Evolutionary conservation across 495 filamentous ascomycete species (phyloP).

Genomic region (Daldinia loculata): DNA sequence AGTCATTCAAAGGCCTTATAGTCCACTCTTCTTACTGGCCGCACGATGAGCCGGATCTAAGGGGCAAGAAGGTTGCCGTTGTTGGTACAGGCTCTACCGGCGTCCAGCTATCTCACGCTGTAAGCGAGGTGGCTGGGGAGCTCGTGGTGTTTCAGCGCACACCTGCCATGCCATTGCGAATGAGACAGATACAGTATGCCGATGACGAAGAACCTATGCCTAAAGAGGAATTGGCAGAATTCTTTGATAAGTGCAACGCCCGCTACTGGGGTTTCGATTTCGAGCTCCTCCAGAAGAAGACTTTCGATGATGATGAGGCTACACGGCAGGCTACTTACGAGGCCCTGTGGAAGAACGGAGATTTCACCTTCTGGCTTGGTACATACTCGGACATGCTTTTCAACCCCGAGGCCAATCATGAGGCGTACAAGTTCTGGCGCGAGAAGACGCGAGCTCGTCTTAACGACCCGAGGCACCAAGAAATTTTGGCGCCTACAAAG

Average conservation of each 20-base stretch:
- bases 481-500: conserved; percentile 63
- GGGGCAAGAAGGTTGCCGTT: conserved; percentile 60
- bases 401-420: conserved; percentile 55
- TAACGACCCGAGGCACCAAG: conserved; percentile 56
- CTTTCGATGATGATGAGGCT: conserved; percentile 57
- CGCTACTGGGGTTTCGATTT: conserved; percentile 57
- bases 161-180: conserved; percentile 59
- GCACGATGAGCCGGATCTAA: conserved; percentile 55
- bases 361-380: conserved; percentile 59
- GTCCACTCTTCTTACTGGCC: conserved; percentile 71
- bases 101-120: conserved; percentile 64
- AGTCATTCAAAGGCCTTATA: conserved; percentile 61
- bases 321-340: conserved; percentile 58
- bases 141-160: conserved; percentile 63
- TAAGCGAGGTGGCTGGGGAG: conserved; percentile 47
- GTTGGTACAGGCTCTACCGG: conserved; percentile 70
- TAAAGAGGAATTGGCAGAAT: conserved; percentile 55
- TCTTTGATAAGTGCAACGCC: conserved; percentile 53
- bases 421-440: conserved; percentile 66
- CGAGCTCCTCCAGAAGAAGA: conserved; percentile 48
- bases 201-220: conserved; percentile 55
- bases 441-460: conserved; percentile 61
- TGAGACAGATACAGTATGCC: conserved; percentile 56
- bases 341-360: conserved; percentile 57
- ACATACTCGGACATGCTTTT: conserved; percentile 61